phyloP scores from a whole-genome alignment of 768 basidiomycete genomes.

The Mycena polygramma region DNA sequence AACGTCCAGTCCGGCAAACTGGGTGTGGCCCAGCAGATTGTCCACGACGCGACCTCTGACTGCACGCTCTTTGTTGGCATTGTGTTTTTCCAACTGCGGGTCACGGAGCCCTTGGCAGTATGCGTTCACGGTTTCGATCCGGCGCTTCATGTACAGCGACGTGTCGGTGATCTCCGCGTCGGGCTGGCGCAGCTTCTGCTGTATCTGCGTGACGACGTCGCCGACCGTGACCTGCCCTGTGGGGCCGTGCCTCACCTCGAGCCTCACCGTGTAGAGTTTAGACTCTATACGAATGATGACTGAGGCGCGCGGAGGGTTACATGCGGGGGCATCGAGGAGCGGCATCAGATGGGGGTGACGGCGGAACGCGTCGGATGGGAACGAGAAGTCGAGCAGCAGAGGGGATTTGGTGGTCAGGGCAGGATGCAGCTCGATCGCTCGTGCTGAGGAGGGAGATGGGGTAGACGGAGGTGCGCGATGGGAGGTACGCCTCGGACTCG shows the following conservation, averaged over 20 bases:
- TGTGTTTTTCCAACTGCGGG: not conserved
- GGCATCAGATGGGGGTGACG: conserved; percentile 9
- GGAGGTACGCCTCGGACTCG: not conserved
- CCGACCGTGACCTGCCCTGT: conserved; percentile 15
- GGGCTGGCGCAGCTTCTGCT: conserved; percentile 12
- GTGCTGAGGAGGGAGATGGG: not conserved
- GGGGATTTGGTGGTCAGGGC: not conserved
- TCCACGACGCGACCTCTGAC: conserved; percentile 11
- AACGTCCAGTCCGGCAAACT: conserved; percentile 11
- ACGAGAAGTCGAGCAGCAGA: conserved; percentile 23
- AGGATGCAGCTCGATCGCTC: conserved; percentile 1
- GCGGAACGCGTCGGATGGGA: conserved; percentile 26
- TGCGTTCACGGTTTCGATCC: conserved; percentile 24
- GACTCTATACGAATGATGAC: not conserved
- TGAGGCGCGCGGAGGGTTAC: not conserved
- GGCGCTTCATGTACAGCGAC: conserved; percentile 10
- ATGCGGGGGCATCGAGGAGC: conserved; percentile 8
- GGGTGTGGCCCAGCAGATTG: conserved; percentile 17
- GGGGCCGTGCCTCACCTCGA: not conserved
- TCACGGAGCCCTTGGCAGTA: conserved; percentile 7
- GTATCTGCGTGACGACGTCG: conserved; percentile 22
- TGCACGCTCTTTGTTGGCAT: conserved; percentile 1
- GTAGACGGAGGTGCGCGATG: not conserved
- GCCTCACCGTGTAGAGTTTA: not conserved
- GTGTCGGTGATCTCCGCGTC: not conserved